Evolutionary conservation across 1,284 basidiomycete genomes (phyloP).

Genomic region (Gymnopus androsaceus): DNA sequence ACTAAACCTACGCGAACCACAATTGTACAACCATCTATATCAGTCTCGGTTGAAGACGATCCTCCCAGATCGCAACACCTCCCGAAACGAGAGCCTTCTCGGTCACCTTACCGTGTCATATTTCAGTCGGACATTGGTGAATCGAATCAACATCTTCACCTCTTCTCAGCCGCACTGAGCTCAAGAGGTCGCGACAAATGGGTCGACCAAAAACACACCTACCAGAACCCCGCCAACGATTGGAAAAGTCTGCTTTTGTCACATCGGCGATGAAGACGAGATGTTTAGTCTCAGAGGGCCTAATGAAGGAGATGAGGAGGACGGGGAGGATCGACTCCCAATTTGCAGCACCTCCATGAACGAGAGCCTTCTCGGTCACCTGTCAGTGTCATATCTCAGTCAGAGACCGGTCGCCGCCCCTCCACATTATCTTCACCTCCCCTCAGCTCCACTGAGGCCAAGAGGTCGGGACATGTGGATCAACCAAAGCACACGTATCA

Average conservation of each 20-base stretch:
- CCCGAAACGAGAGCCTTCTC: slow-evolving; percentile 35
- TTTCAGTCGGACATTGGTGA: not conserved
- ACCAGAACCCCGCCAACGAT: slow-evolving; percentile 29
- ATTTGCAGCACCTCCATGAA: slow-evolving; percentile 60
- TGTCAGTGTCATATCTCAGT: slow-evolving; percentile 36
- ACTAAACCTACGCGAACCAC: no score
- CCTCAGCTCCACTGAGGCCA: slow-evolving; percentile 20
- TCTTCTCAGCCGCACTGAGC: slow-evolving; percentile 18
- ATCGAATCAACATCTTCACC: not conserved
- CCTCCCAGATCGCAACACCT: slow-evolving; percentile 42
- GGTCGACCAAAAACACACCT: slow-evolving; percentile 38
- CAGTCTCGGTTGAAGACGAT: slow-evolving; percentile 27
- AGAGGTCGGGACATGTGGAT: slow-evolving; percentile 23
- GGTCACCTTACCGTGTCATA: slow-evolving; percentile 19
- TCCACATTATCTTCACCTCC: slow-evolving; percentile 1
- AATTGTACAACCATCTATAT: no score
- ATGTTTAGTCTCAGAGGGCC: slow-evolving; percentile 54
- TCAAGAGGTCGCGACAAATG: slow-evolving; percentile 23
- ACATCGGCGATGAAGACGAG: slow-evolving; percentile 69
- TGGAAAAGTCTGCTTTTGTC: slow-evolving; percentile 58
- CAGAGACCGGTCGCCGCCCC: slow-evolving; percentile 54
- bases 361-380: slow-evolving; percentile 64
- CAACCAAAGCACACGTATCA: slow-evolving; percentile 37
- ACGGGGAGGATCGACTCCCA: slow-evolving; percentile 58
- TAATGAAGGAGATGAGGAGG: slow-evolving; percentile 56